phyloP scores from a whole-genome alignment of 2,329 filamentous ascomycete genomes.

The Tolypocladium ophioglossoides region DNA sequence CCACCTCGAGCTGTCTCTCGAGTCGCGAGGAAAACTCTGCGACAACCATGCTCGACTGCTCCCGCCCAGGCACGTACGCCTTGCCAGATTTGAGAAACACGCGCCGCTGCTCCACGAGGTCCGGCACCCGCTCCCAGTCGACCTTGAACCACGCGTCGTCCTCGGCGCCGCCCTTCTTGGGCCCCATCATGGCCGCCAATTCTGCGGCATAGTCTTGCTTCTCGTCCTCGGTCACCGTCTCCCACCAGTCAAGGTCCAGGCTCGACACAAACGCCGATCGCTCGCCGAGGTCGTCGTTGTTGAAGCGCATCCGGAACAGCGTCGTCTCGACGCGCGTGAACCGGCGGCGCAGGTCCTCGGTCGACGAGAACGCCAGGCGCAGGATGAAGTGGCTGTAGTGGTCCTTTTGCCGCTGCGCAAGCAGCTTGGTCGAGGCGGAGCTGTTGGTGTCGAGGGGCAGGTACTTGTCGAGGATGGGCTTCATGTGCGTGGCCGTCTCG shows the following conservation, averaged over 20 bases:
- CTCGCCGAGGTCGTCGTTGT: slow-evolving; percentile 65
- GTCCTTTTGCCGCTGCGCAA: slow-evolving; percentile 77
- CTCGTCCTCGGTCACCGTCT: slow-evolving; percentile 70
- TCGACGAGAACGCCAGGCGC: slow-evolving; percentile 81
- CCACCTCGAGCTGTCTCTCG: slow-evolving; percentile 73
- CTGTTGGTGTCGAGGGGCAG: slow-evolving; percentile 70
- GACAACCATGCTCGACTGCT: slow-evolving; percentile 82
- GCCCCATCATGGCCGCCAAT: slow-evolving; percentile 39
- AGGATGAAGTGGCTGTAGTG: slow-evolving; percentile 98
- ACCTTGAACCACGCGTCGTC: slow-evolving; percentile 94
- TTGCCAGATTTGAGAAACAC: slow-evolving; percentile 73
- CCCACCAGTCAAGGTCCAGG: slow-evolving; percentile 84
- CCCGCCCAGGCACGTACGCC: slow-evolving; percentile 79
- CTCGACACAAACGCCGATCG: slow-evolving; percentile 64
- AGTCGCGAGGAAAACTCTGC: slow-evolving; percentile 74
- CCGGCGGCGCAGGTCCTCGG: slow-evolving; percentile 78
- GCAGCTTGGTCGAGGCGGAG: slow-evolving; percentile 47
- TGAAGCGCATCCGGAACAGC: slow-evolving; percentile 76
- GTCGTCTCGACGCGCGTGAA: slow-evolving; percentile 82
- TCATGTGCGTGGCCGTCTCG: slow-evolving; percentile 78
- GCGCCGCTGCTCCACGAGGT: slow-evolving; percentile 69
- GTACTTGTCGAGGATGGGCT: slow-evolving; percentile 76
- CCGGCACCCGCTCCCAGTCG: slow-evolving; percentile 87
- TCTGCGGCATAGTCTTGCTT: slow-evolving; percentile 52
- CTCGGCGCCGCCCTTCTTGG: slow-evolving; percentile 37